Base-by-base conservation (phyloP, 2,329 filamentous ascomycete species). In the Sclerotinia subarctica region DNA sequence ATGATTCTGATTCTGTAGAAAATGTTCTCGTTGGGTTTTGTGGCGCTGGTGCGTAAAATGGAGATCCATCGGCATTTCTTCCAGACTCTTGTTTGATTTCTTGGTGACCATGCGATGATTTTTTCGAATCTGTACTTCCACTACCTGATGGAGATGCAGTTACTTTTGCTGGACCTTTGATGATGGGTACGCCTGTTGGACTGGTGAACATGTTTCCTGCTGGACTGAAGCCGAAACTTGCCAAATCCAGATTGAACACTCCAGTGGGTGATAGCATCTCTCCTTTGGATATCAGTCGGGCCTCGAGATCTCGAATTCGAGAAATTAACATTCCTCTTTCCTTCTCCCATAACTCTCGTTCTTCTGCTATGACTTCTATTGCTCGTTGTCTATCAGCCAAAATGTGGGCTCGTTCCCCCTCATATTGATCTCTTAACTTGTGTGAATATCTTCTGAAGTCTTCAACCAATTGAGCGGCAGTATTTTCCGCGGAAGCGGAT, bases 1-100 rank as follows among this genome's bases (percentile, higher is more conserved):
- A 38, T 24, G 54, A 21, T n/a, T 74, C 69, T 8, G 73, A 70
- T 46, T 57, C 49, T 15, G 69, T 63, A 57, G 72, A 69, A 62
- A 78, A 78, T 5, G 74, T 75, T 29, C 77, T 72, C 35, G 71
- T 71, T 24, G 76, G 76, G 57, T 77, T 76, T 62, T 68, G 66
- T 24, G 76, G 73, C n/a, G 75, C 75, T 17, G 76, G 77, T 21
- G 76, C 77, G 60, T 78, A 78, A 62, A 77, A 78, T 15, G 75
- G 75, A 7, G 64, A 73, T 15, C 77, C 77, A 69, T 78, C 76
- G 42, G 72, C 71, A 69, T 77, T 73, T 51, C 77, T 70, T 26
- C 77, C 77, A 13, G 76, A 77, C 67, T 78, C 77, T 69, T 78
- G 77, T 32, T 65, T 65, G 17, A 64, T 38, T 42, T 64, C 59